These are phyloP conservation scores for Xylaria bambusicola DNA, from an alignment of 495 filamentous ascomycete species.

Conservation along the genomic window DNA sequence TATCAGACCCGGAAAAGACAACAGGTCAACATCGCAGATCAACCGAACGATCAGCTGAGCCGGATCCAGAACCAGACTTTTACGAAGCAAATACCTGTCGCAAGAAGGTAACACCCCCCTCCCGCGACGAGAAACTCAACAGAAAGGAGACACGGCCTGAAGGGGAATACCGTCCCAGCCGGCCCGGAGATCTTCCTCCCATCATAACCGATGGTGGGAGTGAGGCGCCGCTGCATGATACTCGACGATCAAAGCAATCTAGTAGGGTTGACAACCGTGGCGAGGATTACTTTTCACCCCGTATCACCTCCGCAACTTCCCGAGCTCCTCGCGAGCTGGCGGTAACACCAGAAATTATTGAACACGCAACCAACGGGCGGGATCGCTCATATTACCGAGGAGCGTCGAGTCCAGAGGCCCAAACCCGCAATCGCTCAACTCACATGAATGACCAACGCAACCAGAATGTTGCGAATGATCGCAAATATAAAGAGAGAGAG, in stretches of 20 bases:
- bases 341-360: conserved; percentile 36
- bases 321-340: conserved; percentile 20
- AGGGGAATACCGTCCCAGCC: conserved; percentile 26
- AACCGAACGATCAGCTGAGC: conserved; percentile 21
- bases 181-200: conserved; percentile 29
- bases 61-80: conserved; percentile 19
- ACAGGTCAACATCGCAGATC: conserved; percentile 21
- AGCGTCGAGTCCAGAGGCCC: conserved; percentile 22
- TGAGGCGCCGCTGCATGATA: conserved; percentile 17
- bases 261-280: conserved; percentile 30
- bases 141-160: conserved; percentile 23
- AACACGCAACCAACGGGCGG: conserved; percentile 37
- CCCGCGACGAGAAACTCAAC: conserved; percentile 26
- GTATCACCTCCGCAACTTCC: conserved; percentile 17
- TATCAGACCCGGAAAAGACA: conserved; percentile 15
- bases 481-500: conserved; percentile 26
- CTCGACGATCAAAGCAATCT: conserved; percentile 28
- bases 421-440: conserved; percentile 28
- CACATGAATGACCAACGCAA: conserved; percentile 25
- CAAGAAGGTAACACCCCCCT: conserved; percentile 33
- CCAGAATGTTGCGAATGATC: conserved; percentile 25
- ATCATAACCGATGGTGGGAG: conserved; percentile 28
- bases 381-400: conserved; percentile 44
- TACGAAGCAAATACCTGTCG: conserved; percentile 48
- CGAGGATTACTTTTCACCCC: conserved; percentile 37